Conservation (phyloP, 1,139 yeast genomes). For the Williopsis jadinii region DNA sequence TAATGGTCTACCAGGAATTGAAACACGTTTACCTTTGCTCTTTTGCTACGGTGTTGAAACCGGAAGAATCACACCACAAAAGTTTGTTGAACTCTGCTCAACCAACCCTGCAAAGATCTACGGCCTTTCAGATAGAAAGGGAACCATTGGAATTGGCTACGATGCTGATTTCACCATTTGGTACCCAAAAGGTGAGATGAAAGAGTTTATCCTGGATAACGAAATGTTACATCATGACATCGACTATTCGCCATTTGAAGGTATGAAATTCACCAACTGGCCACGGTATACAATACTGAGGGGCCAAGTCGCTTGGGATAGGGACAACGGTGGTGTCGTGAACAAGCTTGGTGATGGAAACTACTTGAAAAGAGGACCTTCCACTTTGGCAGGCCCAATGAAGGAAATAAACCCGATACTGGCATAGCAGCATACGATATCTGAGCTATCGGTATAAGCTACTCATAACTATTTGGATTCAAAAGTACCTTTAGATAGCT, state of each 20-base stretch:
- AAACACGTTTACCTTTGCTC: constrained; percentile 37
- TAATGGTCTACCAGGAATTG: constrained; percentile 40
- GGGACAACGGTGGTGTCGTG: constrained; percentile 25
- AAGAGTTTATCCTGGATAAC: constrained; percentile 27
- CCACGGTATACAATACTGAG: constrained; percentile 37
- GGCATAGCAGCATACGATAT: neutral
- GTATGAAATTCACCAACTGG: constrained; percentile 36
- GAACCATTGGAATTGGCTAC: constrained; percentile 34
- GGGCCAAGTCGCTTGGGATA: constrained; percentile 32
- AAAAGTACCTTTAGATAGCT: too few relatives aligned
- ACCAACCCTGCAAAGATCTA: constrained; percentile 39
- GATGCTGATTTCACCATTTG: constrained; percentile 39
- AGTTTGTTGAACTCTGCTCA: constrained; percentile 35
- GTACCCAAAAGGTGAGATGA: constrained; percentile 32
- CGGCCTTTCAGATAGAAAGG: constrained; percentile 32
- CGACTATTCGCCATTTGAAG: constrained; percentile 42
- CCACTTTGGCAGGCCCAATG: constrained; percentile 22
- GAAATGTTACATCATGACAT: constrained; percentile 34
- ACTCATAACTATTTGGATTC: too few relatives aligned
- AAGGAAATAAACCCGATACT: constrained; percentile 14
- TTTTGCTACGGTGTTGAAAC: constrained; percentile 37
- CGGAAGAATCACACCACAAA: constrained; percentile 33
- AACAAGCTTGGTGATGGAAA: constrained; percentile 20
- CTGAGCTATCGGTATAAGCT: too few relatives aligned
- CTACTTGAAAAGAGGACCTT: constrained; percentile 25